Percentiles rank a stretch among this genome's conserved stretches.
These are phyloP conservation scores for Daldinia sp. DNA, from an alignment of 2,329 filamentous ascomycete genomes.

Conservation along the genomic window DNA sequence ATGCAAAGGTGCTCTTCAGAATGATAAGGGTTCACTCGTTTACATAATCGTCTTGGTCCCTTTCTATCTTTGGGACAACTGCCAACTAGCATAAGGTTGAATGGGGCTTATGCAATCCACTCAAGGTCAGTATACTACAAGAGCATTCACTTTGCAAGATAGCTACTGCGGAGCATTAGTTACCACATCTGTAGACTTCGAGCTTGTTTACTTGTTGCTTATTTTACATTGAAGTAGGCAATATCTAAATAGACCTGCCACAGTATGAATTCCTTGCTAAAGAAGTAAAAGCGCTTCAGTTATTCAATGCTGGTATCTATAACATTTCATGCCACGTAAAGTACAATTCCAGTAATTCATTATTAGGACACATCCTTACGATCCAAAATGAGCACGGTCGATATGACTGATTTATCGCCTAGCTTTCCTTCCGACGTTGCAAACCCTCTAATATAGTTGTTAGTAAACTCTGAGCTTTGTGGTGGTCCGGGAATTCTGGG, in stretches of 20 bases:
- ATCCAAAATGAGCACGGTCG: neutral
- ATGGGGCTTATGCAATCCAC: neutral
- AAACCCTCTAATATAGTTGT: slow-evolving; percentile 28
- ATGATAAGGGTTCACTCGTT: no score
- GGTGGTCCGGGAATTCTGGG: neutral
- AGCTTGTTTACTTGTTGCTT: neutral
- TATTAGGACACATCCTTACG: slow-evolving; percentile 17
- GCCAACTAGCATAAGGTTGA: no score
- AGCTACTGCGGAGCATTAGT: neutral
- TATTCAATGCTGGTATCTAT: slow-evolving; percentile 39
- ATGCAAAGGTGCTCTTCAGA: no score
- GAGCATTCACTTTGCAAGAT: neutral
- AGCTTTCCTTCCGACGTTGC: slow-evolving; percentile 30
- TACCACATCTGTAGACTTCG: neutral
- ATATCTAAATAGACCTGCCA: neutral
- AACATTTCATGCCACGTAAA: slow-evolving; percentile 40
- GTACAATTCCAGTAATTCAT: slow-evolving; percentile 35
- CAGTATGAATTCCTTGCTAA: neutral
- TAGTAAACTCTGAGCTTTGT: slow-evolving; percentile 7
- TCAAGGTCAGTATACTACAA: neutral
- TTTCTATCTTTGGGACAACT: no score
- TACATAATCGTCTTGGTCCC: no score
- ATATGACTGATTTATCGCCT: slow-evolving; percentile 25
- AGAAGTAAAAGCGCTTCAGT: slow-evolving; percentile 21
- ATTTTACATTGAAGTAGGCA: neutral